These are phyloP conservation scores for Ophiostoma quercus DNA, from an alignment of 2,329 filamentous ascomycete genomes.

Conservation along the genomic window DNA sequence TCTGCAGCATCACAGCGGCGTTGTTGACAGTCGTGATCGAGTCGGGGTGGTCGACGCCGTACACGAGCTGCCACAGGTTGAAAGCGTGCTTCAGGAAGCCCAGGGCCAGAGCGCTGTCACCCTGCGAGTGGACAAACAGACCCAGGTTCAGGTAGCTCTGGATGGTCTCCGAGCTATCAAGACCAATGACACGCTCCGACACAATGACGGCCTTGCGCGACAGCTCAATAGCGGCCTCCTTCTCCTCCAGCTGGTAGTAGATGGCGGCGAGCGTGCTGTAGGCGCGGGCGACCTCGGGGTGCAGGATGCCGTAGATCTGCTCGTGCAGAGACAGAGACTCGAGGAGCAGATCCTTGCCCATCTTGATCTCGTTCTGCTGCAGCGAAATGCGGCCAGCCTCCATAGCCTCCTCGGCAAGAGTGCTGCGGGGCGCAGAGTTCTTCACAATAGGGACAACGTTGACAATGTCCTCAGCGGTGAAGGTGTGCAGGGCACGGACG, in stretches of 20 bases:
- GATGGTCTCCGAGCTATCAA: slow-evolving; percentile 90
- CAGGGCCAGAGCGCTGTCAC: slow-evolving; percentile 83
- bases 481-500: slow-evolving; percentile 51
- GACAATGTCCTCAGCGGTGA: slow-evolving; percentile 77
- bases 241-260: slow-evolving; percentile 97
- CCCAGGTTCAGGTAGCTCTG: slow-evolving; percentile 94
- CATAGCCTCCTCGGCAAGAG: slow-evolving; percentile 88
- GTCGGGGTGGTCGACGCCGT: slow-evolving; percentile 87
- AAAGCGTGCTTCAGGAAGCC: slow-evolving; percentile 87
- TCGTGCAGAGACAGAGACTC: slow-evolving; percentile 94
- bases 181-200: slow-evolving; percentile 84
- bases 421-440: slow-evolving; percentile 84
- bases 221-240: slow-evolving; percentile 89
- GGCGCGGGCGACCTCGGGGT: slow-evolving; percentile 90
- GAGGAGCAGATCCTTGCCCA: slow-evolving; percentile 91
- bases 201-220: slow-evolving; percentile 96
- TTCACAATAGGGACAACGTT: slow-evolving; percentile 94
- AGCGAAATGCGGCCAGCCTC: slow-evolving; percentile 96
- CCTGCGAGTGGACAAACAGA: slow-evolving; percentile 85
- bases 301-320: slow-evolving; percentile 96
- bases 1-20: slow-evolving; percentile 95
- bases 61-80: slow-evolving; percentile 94
- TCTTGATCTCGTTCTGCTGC: slow-evolving; percentile 87
- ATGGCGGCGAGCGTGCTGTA: slow-evolving; percentile 95
- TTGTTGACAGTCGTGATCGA: slow-evolving; percentile 99